Percentiles rank a stretch among this genome's conserved stretches.
These are phyloP conservation scores for Lomentospora prolificans DNA, from an alignment of 2,329 filamentous ascomycete species.

Conservation along the genomic window DNA sequence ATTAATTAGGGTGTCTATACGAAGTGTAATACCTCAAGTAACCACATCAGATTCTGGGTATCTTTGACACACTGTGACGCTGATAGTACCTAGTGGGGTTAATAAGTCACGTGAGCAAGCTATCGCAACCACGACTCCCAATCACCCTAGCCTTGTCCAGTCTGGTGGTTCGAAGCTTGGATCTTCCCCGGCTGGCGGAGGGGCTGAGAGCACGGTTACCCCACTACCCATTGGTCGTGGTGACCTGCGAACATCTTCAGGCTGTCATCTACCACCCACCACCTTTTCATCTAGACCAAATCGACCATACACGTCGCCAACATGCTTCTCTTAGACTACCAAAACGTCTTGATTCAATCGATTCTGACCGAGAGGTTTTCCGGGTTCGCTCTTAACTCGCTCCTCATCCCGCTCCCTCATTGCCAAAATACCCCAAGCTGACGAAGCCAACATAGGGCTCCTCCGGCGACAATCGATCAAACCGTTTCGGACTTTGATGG, in stretches of 20 bases:
- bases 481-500: slow-evolving; percentile 98
- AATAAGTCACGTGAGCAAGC: too few relatives aligned
- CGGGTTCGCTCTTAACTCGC: slow-evolving; percentile 43
- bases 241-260: neutral
- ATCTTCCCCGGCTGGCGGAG: too few relatives aligned
- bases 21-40: too few relatives aligned
- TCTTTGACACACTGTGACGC: too few relatives aligned
- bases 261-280: neutral
- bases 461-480: slow-evolving; percentile 88
- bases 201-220: too few relatives aligned
- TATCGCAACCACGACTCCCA: too few relatives aligned
- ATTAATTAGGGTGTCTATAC: too few relatives aligned
- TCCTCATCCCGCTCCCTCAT: slow-evolving; percentile 14
- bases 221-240: neutral
- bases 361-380: slow-evolving; percentile 91
- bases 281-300: neutral
- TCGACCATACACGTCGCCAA: neutral
- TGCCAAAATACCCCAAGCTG: slow-evolving; percentile 17
- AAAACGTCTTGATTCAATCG: slow-evolving; percentile 96
- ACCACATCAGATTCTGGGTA: too few relatives aligned
- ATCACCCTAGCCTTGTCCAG: too few relatives aligned
- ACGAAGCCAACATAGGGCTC: slow-evolving; percentile 49
- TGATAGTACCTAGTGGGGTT: too few relatives aligned
- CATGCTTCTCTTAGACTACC: slow-evolving; percentile 95
- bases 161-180: too few relatives aligned